Base-by-base conservation (phyloP, 305 asterid genomes). In the Rubia tinctorum region DNA sequence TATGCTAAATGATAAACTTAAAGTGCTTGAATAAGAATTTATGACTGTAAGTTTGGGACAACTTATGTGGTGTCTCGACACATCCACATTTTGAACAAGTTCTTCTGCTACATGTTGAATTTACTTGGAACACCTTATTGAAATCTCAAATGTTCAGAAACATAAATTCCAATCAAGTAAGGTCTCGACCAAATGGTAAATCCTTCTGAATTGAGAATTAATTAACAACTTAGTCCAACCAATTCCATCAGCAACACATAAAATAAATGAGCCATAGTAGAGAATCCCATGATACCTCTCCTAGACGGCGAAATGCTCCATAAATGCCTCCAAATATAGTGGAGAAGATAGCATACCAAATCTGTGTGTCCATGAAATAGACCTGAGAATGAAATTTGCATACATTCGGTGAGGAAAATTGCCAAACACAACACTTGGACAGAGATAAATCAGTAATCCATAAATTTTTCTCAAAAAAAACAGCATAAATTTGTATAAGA, bases 291-390 rank as follows among this genome's bases (percentile, higher is more conserved):
- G 83, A 76, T 71, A 94, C 99, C 99, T 95, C 99, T 81, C 99
- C 99, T 71, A 95, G 95, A 67, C 99, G 98, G 68, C 99, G 98
- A 83, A 94, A 94, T 63, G 99, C 99, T 61, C 99, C 99, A 86
- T 91, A 94, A 81, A 95, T 88, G 55, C 99, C 99, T 44, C 99
- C 99, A 87, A 90, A 89, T 86, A 92, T 88, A 68, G 99, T 95
- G 83, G 99, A 92, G 86, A 92, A 95, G 70, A 95, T 95, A 69
- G 99, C 99, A 82, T 95, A 95, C 99, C 99, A 95, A 73, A 94
- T 94, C 81, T 94, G 99, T 73, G 90, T 87, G 80, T 94, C 99
- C 98, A 95, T 92, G 83, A 95, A 95, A 81, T 92, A 95, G 75
- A 95, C 99, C 99, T 95, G 89, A 70, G 73, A 85, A 47, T 73